phyloP scores from a whole-genome alignment of 352 stramenopile species.

The Globisporangium lucens region DNA sequence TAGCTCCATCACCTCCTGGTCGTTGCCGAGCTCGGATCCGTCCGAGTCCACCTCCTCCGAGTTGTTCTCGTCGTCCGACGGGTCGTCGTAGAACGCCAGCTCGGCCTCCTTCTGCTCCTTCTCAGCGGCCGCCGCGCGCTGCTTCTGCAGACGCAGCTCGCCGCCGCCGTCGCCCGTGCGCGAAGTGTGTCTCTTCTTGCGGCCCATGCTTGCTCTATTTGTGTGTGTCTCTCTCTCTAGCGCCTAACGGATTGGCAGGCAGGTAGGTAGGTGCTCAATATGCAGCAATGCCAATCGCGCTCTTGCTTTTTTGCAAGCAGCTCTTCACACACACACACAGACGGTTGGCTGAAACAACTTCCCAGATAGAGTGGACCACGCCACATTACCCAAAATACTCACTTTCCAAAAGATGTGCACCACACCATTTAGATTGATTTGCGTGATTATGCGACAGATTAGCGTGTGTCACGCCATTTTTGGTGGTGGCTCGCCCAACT shows the following conservation, averaged over 20 bases:
- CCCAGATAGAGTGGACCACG: conserved; percentile 1
- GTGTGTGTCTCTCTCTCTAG: not conserved
- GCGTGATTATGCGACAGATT: conserved; percentile 1
- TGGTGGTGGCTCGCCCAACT: not conserved
- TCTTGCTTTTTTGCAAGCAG: conserved; percentile 11
- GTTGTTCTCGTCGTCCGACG: conserved; percentile 69
- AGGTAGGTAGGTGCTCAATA: conserved; percentile 8
- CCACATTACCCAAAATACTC: not conserved
- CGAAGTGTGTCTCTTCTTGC: conserved; percentile 60
- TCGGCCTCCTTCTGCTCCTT: conserved; percentile 58
- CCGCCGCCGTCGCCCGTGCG: conserved; percentile 76
- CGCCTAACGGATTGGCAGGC: conserved; percentile 8
- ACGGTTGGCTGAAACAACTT: conserved; percentile 16
- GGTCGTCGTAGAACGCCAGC: conserved; percentile 84
- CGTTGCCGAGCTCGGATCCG: conserved; percentile 50
- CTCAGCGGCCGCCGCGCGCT: conserved; percentile 58
- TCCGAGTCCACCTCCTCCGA: conserved; percentile 57
- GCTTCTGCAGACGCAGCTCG: conserved; percentile 66
- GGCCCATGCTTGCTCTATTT: conserved; percentile 47
- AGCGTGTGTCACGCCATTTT: conserved; percentile 3
- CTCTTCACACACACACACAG: conserved; percentile 19
- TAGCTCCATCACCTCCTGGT: conserved; percentile 70
- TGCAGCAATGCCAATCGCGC: conserved; percentile 11
- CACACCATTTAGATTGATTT: conserved; percentile 6
- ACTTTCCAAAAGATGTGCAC: conserved; percentile 5